Base-by-base conservation (phyloP, 768 basidiomycete genomes). In the Pilatotrama ljubarskyi region DNA sequence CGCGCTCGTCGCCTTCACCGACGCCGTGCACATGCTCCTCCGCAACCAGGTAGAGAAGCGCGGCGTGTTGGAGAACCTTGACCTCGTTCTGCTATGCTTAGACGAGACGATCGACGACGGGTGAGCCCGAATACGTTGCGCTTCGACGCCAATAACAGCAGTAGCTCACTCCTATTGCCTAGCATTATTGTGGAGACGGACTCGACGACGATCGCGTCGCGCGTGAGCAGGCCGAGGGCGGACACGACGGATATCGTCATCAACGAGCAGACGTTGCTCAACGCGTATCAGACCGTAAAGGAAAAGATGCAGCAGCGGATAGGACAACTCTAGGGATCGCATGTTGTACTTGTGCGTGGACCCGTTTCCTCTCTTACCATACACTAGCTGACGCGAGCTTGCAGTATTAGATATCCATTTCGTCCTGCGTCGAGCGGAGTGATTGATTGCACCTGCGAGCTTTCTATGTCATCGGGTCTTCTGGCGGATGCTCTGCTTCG, bases 61-160 rank as follows among this genome's bases (percentile, higher is more conserved):
- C 14, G 91, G 88, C 10, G 88, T 98, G 42, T 77, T 98, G 51
- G 97, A 98, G 78, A 98, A 94, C 74, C 76, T 98, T 48, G 97
- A 98, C 75, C 69, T 98, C 55, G 92, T 97, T 10, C 73, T 98
- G 51, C 77, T 99, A 22, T 95, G 95, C 68, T 77, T 98, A 51
- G 97, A 98, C 74, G 97, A 99, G 78, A 96, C 94, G 2, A 87
- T 98, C 59, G 97, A 99, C 74, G 95, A 99, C 70, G 97, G 97
- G 96, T 98, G 73, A 67, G 87, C 80, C 38, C 18, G 1, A 7
- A 2, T 15, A 14, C 35, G 26, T 40, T 18, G 6, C 0, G 2
- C 18, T n/a, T 1, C 17, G 25, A 10, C 14, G 15, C 49, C 35
- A 22, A 2, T 3, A 5, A 20, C 42, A 14, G 6, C 15, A 37